Base-by-base conservation (phyloP, 2,329 filamentous ascomycete species). In the Fusarium multiceps region DNA sequence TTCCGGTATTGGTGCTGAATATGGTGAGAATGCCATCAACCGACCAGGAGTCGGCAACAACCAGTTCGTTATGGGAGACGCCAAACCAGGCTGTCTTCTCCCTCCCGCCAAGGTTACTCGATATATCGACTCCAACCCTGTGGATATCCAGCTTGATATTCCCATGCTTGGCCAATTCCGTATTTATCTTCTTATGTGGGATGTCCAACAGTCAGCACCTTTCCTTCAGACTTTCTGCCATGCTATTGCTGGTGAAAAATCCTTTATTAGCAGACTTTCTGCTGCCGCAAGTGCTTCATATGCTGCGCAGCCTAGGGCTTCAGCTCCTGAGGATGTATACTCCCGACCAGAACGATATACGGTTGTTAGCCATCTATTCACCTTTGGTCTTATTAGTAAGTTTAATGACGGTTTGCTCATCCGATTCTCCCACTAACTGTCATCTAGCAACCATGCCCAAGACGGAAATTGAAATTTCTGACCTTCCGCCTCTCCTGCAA, bases 121-220 rank as follows among this genome's bases (percentile, higher is more conserved):
- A 28, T 93, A 91, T 75, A 87, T 93, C 54, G 92, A 94, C 78
- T 89, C 91, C 6, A 94, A 94, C 73, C 92, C 92, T 0, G 88
- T 94, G 43, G 90, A 94, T 72, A 82, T 94, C 28, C 91, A 94
- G 76, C 87, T 93, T 8, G 92, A 94, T 74, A 92, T 94, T 46
- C 92, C 92, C 3, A 87, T 93, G 79, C 82, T 94, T 8, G 90
- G 92, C 27, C 92, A 94, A 75, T 94, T 94, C 82, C 87, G 90
- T 50, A 86, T 93, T 47, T 93, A 92, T 77, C 85, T 94, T 64
- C 86, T 94, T 64, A 86, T 89, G 65, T 88, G 87, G 74, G 85
- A 92, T 72, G 82, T 93, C 4, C 82, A 84, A 57, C 78, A 83
- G 32, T 84, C 85, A 6, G 81, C 81, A 56, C 80, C 81, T 2